Evolutionary conservation across 192 early-diverging fungal genomes (phyloP), one percentile per base, ranked within the genome.

Genomic region (Entomortierella beljakovae): DNA sequence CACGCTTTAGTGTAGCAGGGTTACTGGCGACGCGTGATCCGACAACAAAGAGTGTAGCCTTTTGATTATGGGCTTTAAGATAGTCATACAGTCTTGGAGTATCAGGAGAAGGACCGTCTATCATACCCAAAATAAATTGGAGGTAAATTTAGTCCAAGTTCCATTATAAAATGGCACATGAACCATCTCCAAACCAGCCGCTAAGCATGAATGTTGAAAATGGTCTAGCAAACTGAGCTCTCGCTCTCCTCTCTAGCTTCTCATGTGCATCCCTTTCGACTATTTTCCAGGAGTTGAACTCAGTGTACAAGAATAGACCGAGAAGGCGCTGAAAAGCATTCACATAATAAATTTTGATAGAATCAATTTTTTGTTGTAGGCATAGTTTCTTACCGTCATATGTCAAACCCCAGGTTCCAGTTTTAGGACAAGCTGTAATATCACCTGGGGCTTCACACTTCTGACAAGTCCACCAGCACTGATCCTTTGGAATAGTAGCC

Each of bases 1-100:
- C 70, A 29, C 80, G 80, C 80, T 87, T 65, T 28, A 89, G 40
- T 55, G 76, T 82, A 32, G 85, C 65, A 18, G 81, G 77, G 70
- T 69, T 83, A 49, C 81, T 68, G 37, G 81, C 63, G 13, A 73
- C 83, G 22, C 82, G 69, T 9, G 87, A 70, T 10, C 88, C 88
- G 53, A 89, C 71, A 26, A 88, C 62, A 67, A 89, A 89, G 57
- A 89, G 85, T 3, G 87, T 88, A 0, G 84, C 86, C 42, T 80
- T 82, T 51, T 83, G 75, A 37, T 86, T 81, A 26, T 75, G 70
- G 1, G 70, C 68, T 37, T 71, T 46, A 2, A 89, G 53, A 43
- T 71, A 68, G 40, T 83, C 82, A 38, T 86, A 86, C 18, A 89
- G 65, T 8, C 80, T 65, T 1, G 80, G 75, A 0, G 80, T 75